A percentile compares a stretch with the other conserved stretches of the same genome.
These are phyloP conservation scores for Microthyrium microscopicum DNA, from an alignment of 2,329 filamentous ascomycete genomes.

Conservation along the genomic window DNA sequence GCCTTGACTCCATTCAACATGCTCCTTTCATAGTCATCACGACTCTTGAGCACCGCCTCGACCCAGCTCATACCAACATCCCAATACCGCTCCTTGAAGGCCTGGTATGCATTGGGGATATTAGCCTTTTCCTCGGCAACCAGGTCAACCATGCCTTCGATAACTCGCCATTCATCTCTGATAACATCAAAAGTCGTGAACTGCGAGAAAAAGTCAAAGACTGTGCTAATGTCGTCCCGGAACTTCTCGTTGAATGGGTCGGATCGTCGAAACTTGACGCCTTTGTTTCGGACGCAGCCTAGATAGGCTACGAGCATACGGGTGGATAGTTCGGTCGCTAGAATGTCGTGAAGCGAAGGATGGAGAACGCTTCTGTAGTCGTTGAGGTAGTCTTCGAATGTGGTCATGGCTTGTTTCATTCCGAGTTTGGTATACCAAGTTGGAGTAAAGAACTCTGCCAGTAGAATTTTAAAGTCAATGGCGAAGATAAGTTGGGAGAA, in stretches of 20 bases:
- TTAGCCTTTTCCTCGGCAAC: conserved; percentile 57
- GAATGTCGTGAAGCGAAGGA: conserved; percentile 73
- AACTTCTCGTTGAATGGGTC: conserved; percentile 89
- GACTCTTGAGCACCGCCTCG: conserved; percentile 67
- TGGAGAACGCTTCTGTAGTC: conserved; percentile 79
- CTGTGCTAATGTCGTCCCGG: conserved; percentile 78
- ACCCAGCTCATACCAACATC: conserved; percentile 93
- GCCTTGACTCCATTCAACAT: conserved; percentile 83
- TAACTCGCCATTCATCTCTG: conserved; percentile 83
- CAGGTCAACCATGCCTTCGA: conserved; percentile 66
- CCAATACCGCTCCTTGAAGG: conserved; percentile 78
- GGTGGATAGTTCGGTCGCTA: conserved; percentile 85
- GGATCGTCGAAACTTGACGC: conserved; percentile 68
- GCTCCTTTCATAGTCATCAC: conserved; percentile 85
- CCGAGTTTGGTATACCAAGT: conserved; percentile 75
- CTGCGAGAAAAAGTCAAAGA: conserved; percentile 73
- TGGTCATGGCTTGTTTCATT: conserved; percentile 87
- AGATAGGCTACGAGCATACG: conserved; percentile 81
- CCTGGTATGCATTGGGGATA: conserved; percentile 62
- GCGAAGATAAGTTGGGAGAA: conserved; percentile 80
- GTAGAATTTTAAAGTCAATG: conserved; percentile 71
- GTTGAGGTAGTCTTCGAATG: conserved; percentile 83
- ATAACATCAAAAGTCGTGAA: conserved; percentile 56
- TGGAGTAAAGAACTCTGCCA: conserved; percentile 79
- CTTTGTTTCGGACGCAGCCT: conserved; percentile 69